Base-by-base conservation (phyloP, 768 basidiomycete genomes). In the Lyophyllum shimeji region DNA sequence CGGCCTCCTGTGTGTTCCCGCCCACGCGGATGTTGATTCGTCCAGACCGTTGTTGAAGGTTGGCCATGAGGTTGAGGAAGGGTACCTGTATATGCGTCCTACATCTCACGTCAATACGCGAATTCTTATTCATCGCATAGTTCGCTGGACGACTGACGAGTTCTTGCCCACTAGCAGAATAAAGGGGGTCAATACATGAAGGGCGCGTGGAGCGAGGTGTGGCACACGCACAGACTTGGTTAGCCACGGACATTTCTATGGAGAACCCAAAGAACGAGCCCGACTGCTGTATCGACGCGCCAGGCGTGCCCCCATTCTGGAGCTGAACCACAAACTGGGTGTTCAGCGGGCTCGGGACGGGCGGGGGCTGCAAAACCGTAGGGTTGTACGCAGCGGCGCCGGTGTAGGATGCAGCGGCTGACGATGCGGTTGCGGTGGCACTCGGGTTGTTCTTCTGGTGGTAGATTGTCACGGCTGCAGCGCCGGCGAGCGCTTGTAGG, bases 1-100 rank as follows among this genome's bases (percentile, higher is more conserved):
- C 86, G 0, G 75, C 78, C 50, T 94, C 90, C 64, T 93, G 91
- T 0, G 87, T 84, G 69, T 93, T 93, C 42, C 90, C 90, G n/a
- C 90, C 90, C 0, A 93, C 74, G 50, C 90, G 82, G 21, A 92
- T 69, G 8, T 78, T 71, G 11, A 90, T 82, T 3, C 69, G 63
- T 2, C 89, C 90, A 3, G 82, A 81, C 20, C 91, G 79, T 59
- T 82, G 75, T 50, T 75, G 76, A n/a, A 94, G 73, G 62, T 89
- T 87, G 2, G 82, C 77, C 78, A 94, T 82, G 25, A 92, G 75
- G 65, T 93, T 93, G 18, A 92, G 78, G 73, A 92, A 90, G 0
- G 85, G 79, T 37, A 86, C 79, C 45, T 81, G 76, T 13, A 85
- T 62, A 21, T 76, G 68, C 2, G 78, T 73, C 29, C 80, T 82